Base-by-base conservation (phyloP, 192 early-diverging fungal species). In the Radiomyces spectabilis region DNA sequence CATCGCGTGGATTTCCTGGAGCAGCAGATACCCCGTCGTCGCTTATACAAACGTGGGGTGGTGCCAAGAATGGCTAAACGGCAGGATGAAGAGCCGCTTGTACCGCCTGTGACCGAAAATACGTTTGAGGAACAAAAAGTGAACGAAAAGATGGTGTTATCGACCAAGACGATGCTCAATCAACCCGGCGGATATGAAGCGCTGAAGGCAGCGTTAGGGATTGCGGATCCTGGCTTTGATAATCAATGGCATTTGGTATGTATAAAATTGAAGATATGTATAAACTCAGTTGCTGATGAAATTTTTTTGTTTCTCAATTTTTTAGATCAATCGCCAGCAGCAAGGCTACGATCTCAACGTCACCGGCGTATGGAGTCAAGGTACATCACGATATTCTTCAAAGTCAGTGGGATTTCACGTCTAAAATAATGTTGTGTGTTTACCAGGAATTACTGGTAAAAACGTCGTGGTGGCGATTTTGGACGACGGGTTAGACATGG, bases 401-500 rank as follows among this genome's bases (percentile, higher is more conserved):
- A n/a, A n/a, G n/a, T n/a, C n/a, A n/a, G n/a, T n/a, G n/a, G n/a
- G n/a, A n/a, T n/a, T n/a, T n/a, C n/a, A n/a, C n/a, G n/a, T n/a
- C n/a, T n/a, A n/a, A n/a, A n/a, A n/a, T n/a, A n/a, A n/a, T n/a
- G n/a, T n/a, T 43, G 8, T 59, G 5, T 49, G 16, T 19, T 5
- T 12, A 16, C 25, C 55, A 82, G 78, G 86, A 27, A 84, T 95
- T 43, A 95, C 90, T 18, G 97, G 97, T 25, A 75, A 88, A 24
- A 83, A 83, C 30, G 81, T 90, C 0, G 83, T 86, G 4, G 97
- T 97, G 3, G 90, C 85, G 15, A 86, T 99, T 45, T 80, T 99
- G 30, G 97, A 99, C 61, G 97, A 99, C 65, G 97, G 97, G 1
- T 67, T 99, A 40, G 95, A 99, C 65, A 86, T 85, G 48, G 74